Conservation (phyloP, 2,329 filamentous ascomycete species). For the Xylariaceae sp. region DNA sequence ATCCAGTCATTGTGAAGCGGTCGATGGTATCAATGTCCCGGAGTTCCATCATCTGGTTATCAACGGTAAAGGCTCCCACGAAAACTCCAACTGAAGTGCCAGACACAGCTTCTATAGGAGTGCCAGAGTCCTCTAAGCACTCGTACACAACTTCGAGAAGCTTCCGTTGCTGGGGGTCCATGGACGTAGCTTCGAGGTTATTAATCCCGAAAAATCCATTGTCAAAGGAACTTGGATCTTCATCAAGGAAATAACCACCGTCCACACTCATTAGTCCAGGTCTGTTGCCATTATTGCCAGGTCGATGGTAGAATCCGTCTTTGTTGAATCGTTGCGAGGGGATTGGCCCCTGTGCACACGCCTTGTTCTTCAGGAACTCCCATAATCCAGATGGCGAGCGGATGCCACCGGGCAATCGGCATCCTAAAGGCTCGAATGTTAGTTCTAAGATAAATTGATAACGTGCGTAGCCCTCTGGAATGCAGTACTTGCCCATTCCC, state of each 20-base stretch:
- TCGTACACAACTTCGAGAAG: conserved; percentile 35
- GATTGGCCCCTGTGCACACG: conserved; percentile 14
- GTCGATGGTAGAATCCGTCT: conserved; percentile 17
- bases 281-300: conserved; percentile 2
- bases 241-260: conserved; percentile 28
- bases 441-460: background rate
- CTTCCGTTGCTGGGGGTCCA: conserved; percentile 32
- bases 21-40: conserved; percentile 21
- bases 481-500: background rate
- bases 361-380: conserved; percentile 18
- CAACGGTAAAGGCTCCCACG: conserved; percentile 25
- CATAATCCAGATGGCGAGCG: conserved; percentile 15
- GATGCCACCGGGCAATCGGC: conserved; percentile 21
- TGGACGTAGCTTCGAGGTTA: conserved; percentile 7
- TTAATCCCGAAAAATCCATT: conserved; percentile 8
- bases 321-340: conserved; percentile 19
- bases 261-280: conserved; percentile 7
- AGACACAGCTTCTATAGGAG: conserved; percentile 5
- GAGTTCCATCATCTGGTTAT: conserved; percentile 15
- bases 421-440: conserved; percentile 7
- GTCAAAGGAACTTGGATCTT: conserved; percentile 8
- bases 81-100: conserved; percentile 18
- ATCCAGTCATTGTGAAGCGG: conserved; percentile 27
- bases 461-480: background rate
- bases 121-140: conserved; percentile 17